Conservation (phyloP, 306 rosid species). For the Cicer judaicum region DNA sequence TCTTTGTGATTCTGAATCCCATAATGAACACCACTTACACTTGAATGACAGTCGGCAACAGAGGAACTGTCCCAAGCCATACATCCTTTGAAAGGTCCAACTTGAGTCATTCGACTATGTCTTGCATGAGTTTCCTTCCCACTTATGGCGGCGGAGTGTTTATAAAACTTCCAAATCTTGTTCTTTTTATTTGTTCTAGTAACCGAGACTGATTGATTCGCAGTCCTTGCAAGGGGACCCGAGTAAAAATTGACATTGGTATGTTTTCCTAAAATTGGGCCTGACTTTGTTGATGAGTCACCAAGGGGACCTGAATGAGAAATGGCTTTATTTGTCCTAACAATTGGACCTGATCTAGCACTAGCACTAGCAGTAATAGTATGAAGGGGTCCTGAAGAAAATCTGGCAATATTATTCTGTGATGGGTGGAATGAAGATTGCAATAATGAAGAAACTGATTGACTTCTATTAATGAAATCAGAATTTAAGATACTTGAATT, state of each 20-base stretch:
- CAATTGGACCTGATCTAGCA: slow-evolving; percentile 63
- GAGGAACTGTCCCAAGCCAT: slow-evolving; percentile 62
- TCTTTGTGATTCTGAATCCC: slow-evolving; percentile 52
- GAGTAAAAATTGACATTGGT: slow-evolving; percentile 65
- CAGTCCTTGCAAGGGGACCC: slow-evolving; percentile 72
- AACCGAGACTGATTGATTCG: slow-evolving; percentile 60
- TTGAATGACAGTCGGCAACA: slow-evolving; percentile 59
- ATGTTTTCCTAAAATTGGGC: slow-evolving; percentile 61
- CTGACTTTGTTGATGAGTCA: slow-evolving; percentile 64
- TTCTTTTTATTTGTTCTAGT: slow-evolving; percentile 59
- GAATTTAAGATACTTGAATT: slow-evolving; percentile 57
- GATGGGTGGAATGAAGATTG: slow-evolving; percentile 67
- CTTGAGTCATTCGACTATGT: slow-evolving; percentile 75
- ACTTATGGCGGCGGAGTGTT: slow-evolving; percentile 43
- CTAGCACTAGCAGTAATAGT: slow-evolving; percentile 50
- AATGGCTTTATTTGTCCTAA: slow-evolving; percentile 45
- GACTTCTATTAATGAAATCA: slow-evolving; percentile 72
- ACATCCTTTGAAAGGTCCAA: slow-evolving; percentile 93
- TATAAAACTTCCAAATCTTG: slow-evolving; percentile 69
- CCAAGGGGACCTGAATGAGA: slow-evolving; percentile 85
- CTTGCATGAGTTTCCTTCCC: slow-evolving; percentile 66
- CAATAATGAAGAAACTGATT: slow-evolving; percentile 75
- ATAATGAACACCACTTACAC: slow-evolving; percentile 53
- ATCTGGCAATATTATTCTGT: slow-evolving; percentile 59
- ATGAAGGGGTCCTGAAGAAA: slow-evolving; percentile 88